Conservation (phyloP, 1,284 basidiomycete genomes). For the Pseudozyma flocculosa region DNA sequence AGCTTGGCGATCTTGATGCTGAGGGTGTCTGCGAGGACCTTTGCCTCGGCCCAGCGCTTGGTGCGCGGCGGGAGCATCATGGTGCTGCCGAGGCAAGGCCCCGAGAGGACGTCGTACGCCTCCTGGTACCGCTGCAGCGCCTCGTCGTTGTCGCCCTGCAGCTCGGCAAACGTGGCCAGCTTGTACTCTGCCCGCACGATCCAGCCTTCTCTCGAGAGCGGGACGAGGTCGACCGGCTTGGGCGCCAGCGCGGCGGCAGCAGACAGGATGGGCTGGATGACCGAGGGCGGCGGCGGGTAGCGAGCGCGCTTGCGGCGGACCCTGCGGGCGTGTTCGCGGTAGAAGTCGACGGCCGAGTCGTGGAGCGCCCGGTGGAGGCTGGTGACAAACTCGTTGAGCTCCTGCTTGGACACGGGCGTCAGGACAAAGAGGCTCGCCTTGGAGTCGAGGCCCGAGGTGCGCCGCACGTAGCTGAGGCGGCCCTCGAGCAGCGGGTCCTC, state of each 20-base stretch:
- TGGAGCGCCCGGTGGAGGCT: slow-evolving; percentile 84
- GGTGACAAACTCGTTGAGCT: slow-evolving; percentile 63
- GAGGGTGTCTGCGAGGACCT: slow-evolving; percentile 77
- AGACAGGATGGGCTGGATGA: slow-evolving; percentile 41
- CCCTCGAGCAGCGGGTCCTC: slow-evolving; percentile 70
- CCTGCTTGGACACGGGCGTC: slow-evolving; percentile 75
- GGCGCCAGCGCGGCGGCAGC: slow-evolving; percentile 16
- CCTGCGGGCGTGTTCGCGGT: slow-evolving; percentile 84
- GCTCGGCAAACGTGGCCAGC: slow-evolving; percentile 92
- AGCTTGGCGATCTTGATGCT: slow-evolving; percentile 59
- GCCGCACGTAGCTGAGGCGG: slow-evolving; percentile 78
- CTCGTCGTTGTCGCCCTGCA: slow-evolving; percentile 81
- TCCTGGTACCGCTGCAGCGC: slow-evolving; percentile 22
- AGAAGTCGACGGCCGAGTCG: slow-evolving; percentile 86
- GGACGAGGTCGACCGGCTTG: slow-evolving; percentile 21
- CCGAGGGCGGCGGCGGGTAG: slow-evolving; percentile 60
- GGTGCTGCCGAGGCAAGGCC: slow-evolving; percentile 65
- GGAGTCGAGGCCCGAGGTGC: slow-evolving; percentile 83
- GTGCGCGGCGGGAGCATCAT: slow-evolving; percentile 83
- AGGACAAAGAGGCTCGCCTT: slow-evolving; percentile 90
- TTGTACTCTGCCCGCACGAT: slow-evolving; percentile 95
- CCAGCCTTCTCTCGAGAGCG: slow-evolving; percentile 81
- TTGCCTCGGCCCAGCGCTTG: slow-evolving; percentile 97
- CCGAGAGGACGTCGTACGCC: slow-evolving; percentile 21
- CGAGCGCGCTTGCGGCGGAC: slow-evolving; percentile 83